A percentile compares a stretch with the other conserved stretches of the same genome.
Evolutionary conservation across 2,329 filamentous ascomycete species (phyloP).

Genomic region (Juglanconis juglandina): DNA sequence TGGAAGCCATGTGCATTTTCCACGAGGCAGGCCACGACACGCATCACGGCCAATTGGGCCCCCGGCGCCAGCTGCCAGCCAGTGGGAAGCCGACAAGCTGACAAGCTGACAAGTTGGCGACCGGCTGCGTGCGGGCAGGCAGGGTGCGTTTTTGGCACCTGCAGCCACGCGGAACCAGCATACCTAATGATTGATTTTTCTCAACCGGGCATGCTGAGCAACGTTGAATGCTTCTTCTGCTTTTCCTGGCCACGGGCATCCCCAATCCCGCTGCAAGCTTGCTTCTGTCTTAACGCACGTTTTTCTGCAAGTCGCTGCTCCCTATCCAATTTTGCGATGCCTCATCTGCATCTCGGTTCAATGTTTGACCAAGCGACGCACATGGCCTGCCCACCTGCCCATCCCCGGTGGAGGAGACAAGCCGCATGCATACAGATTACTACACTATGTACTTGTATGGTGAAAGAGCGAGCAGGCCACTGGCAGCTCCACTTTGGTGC

Average conservation of each 20-base stretch:
- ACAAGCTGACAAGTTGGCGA: neutral
- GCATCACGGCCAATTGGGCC: neutral
- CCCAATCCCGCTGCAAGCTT: neutral
- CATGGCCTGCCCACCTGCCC: too few species aligned
- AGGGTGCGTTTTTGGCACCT: neutral
- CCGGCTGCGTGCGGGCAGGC: neutral
- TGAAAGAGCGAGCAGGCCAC: neutral
- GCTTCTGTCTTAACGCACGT: neutral
- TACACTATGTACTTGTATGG: too few species aligned
- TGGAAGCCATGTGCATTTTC: constrained; percentile 30
- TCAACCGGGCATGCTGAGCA: too few species aligned
- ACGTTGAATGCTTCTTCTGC: neutral
- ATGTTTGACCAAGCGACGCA: neutral
- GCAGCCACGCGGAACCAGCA: neutral
- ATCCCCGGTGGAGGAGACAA: too few species aligned
- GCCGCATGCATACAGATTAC: neutral
- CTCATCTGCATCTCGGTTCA: neutral
- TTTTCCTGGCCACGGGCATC: neutral
- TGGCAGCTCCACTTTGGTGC: neutral
- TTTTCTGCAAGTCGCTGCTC: neutral
- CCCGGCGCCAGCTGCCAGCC: constrained; percentile 1
- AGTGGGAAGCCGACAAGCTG: neutral
- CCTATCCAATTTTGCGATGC: neutral
- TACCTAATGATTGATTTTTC: too few species aligned
- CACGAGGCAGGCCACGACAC: constrained; percentile 15